phyloP scores from a whole-genome alignment of 2,329 filamentous ascomycete species.

The Trichoderma breve region DNA sequence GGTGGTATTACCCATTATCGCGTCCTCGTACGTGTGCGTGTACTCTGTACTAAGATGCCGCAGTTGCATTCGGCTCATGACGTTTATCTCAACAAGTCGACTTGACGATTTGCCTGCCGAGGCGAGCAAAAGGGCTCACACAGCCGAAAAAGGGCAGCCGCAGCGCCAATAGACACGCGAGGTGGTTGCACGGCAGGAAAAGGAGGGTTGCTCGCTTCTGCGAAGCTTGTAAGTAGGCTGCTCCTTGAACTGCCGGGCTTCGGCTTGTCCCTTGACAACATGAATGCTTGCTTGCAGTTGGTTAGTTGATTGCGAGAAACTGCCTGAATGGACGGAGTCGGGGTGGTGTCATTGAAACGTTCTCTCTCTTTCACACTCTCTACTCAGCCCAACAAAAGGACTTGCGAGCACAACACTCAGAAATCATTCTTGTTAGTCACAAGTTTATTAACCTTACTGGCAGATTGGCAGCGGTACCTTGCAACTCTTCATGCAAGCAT shows the following conservation, averaged over 20 bases:
- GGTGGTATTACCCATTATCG: background rate
- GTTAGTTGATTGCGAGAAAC: background rate
- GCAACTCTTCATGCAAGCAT: background rate
- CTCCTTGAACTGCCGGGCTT: conserved; percentile 7
- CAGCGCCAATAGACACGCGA: background rate
- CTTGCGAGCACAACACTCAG: background rate
- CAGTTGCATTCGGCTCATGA: background rate
- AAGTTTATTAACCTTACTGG: background rate
- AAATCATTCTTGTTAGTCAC: background rate
- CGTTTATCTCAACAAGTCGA: background rate
- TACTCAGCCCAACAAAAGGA: background rate
- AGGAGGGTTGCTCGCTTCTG: conserved; percentile 1
- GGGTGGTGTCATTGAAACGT: background rate
- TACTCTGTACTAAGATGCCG: background rate
- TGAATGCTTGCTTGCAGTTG: background rate
- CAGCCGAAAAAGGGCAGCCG: conserved; percentile 2
- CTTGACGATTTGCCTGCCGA: background rate
- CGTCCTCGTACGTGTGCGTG: background rate
- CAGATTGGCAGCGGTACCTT: background rate
- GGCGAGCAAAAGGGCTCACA: background rate
- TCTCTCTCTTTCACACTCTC: background rate
- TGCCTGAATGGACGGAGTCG: background rate
- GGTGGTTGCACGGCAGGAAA: background rate
- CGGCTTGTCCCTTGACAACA: background rate
- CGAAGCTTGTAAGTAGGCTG: background rate